A percentile compares a stretch with the other conserved stretches of the same genome.
Conservation (phyloP, 129 eudicot species). For the Erigeron canadensis region DNA sequence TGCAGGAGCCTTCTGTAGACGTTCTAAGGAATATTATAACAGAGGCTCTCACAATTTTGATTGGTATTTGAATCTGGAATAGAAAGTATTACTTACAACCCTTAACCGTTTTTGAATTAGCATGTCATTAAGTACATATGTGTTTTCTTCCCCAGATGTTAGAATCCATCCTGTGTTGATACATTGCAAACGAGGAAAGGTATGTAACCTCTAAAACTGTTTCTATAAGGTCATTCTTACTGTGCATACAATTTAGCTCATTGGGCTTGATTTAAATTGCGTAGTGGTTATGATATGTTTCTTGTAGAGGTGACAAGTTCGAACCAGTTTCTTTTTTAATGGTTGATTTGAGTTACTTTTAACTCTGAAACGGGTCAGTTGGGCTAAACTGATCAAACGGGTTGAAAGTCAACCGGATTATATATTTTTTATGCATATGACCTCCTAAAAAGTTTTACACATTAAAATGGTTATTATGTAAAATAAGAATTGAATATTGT, state of each 20-base stretch:
- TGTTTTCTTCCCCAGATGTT: constrained; percentile 41
- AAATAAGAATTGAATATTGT: no score
- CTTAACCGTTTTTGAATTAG: background rate
- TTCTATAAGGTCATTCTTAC: background rate
- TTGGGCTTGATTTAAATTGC: no score
- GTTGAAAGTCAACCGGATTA: background rate
- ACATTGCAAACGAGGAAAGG: constrained; percentile 76
- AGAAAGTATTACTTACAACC: background rate
- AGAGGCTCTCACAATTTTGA: constrained; percentile 50
- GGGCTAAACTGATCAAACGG: background rate
- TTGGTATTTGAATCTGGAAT: constrained; percentile 37
- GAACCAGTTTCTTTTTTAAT: background rate
- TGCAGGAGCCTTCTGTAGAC: constrained; percentile 48
- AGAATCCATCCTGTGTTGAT: constrained; percentile 63
- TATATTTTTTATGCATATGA: background rate
- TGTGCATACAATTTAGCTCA: no score
- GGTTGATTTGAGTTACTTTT: background rate
- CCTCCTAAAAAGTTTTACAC: background rate
- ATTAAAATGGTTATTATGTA: background rate
- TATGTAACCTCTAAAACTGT: constrained; percentile 19
- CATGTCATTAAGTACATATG: background rate
- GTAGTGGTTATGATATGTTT: background rate
- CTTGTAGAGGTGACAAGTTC: background rate
- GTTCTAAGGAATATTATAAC: constrained; percentile 40
- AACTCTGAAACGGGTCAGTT: background rate